phyloP scores from a whole-genome alignment of 768 basidiomycete genomes.

The Termitomyces sp. region DNA sequence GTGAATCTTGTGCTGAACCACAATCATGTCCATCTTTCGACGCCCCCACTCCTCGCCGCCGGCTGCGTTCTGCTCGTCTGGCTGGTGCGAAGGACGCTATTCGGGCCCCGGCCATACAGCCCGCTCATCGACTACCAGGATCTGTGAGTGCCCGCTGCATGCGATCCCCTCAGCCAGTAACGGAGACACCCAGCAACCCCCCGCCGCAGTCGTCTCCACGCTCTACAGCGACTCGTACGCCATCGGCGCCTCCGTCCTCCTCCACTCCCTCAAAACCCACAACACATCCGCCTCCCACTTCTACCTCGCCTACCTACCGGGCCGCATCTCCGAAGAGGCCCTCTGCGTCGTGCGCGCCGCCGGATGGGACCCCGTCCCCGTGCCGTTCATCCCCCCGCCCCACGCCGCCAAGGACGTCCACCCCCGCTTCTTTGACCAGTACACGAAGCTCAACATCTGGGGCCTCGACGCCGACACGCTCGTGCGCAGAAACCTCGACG shows the following conservation, averaged over 20 bases:
- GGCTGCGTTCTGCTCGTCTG: neutral
- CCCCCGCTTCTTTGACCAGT: constrained; percentile 32
- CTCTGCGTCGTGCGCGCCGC: constrained; percentile 31
- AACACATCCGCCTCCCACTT: constrained; percentile 19
- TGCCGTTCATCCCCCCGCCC: constrained; percentile 32
- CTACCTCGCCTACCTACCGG: constrained; percentile 21
- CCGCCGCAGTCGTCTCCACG: constrained; percentile 19
- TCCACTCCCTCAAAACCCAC: constrained; percentile 17
- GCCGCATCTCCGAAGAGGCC: constrained; percentile 28
- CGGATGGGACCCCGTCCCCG: constrained; percentile 32
- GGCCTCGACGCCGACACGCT: constrained; percentile 36
- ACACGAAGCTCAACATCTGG: constrained; percentile 40
- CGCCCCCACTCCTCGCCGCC: neutral
- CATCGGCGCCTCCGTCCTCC: constrained; percentile 22
- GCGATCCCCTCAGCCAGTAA: neutral
- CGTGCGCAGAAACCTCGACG: constrained; percentile 35
- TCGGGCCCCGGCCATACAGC: constrained; percentile 10
- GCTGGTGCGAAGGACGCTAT: neutral
- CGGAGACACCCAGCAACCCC: constrained; percentile 6
- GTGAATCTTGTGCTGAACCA: neutral
- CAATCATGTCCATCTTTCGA: neutral
- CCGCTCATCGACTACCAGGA: constrained; percentile 20
- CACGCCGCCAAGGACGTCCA: constrained; percentile 28
- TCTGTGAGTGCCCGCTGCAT: constrained; percentile 11
- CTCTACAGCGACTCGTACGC: constrained; percentile 24